phyloP scores from a whole-genome alignment of 306 rosid genomes.

The Glycyrrhiza uralensis region DNA sequence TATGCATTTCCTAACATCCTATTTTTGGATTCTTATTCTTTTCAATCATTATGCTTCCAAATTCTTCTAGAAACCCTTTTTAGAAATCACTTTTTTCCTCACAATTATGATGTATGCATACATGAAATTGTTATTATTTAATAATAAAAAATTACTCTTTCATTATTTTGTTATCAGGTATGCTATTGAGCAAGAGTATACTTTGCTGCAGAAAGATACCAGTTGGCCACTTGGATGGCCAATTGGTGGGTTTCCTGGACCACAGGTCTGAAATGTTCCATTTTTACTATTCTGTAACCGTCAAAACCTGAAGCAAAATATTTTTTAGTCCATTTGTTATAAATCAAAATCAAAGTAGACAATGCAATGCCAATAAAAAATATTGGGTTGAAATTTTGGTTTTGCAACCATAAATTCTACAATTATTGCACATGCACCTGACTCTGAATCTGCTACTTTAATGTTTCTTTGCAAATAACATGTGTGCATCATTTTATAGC shows the following conservation, averaged over 20 bases:
- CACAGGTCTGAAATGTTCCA: conserved; percentile 32
- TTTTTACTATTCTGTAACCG: neutral
- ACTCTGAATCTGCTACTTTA: neutral
- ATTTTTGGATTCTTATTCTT: neutral
- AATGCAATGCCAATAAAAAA: too few species aligned
- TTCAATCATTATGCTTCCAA: neutral
- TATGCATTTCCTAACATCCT: neutral
- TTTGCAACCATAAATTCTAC: too few species aligned
- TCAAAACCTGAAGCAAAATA: too few species aligned
- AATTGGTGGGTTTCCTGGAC: conserved; percentile 55
- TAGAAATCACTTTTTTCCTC: neutral
- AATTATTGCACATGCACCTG: too few species aligned
- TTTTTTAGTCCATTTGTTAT: too few species aligned
- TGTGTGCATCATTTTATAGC: neutral
- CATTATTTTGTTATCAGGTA: conserved; percentile 35
- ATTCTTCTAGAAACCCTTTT: neutral
- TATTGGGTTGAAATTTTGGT: neutral
- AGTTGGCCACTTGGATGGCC: conserved; percentile 68
- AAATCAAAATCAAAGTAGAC: too few species aligned
- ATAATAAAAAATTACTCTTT: neutral
- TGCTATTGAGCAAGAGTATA: too few species aligned
- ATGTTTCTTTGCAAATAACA: neutral
- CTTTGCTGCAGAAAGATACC: conserved; percentile 44
- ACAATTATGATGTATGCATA: neutral
- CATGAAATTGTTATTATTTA: neutral